A percentile compares a stretch with the other conserved stretches of the same genome.
These are phyloP conservation scores for Saposhnikovia divaricata DNA, from an alignment of 129 eudicot species.

Conservation along the genomic window DNA sequence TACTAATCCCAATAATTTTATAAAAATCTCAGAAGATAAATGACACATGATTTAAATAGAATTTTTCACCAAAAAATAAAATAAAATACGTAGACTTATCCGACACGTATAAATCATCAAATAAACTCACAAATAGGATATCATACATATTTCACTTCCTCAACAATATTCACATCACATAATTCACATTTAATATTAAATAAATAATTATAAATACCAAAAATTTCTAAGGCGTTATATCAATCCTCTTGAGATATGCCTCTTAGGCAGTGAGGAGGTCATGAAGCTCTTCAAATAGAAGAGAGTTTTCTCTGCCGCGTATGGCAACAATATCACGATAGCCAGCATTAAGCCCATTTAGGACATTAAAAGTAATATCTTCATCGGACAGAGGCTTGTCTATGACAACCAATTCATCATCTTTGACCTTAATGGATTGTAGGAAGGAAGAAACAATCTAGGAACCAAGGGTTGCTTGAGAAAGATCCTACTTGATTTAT, in stretches of 20 bases:
- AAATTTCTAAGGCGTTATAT: too few relatives aligned
- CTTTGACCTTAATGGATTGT: not conserved
- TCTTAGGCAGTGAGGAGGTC: not conserved
- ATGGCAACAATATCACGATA: not conserved
- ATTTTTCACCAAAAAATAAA: too few relatives aligned
- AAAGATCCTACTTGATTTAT: not conserved
- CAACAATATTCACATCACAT: too few relatives aligned
- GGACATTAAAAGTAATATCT: not conserved
- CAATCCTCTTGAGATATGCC: not conserved
- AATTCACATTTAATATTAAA: too few relatives aligned
- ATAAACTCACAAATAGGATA: too few relatives aligned
- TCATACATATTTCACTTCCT: too few relatives aligned
- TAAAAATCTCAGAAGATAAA: too few relatives aligned
- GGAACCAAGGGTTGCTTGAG: not conserved
- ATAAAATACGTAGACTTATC: too few relatives aligned
- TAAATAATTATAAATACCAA: too few relatives aligned
- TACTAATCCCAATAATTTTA: too few relatives aligned
- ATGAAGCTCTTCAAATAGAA: not conserved
- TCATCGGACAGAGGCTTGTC: not conserved
- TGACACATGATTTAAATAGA: too few relatives aligned
- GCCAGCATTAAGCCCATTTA: not conserved
- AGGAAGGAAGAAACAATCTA: not conserved
- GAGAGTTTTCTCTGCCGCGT: not conserved
- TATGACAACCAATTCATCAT: not conserved
- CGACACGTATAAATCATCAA: too few relatives aligned